Evolutionary conservation across 192 early-diverging fungal genomes (phyloP), one percentile per base, ranked within the genome.

Genomic region (Neocallimastix lanati): DNA sequence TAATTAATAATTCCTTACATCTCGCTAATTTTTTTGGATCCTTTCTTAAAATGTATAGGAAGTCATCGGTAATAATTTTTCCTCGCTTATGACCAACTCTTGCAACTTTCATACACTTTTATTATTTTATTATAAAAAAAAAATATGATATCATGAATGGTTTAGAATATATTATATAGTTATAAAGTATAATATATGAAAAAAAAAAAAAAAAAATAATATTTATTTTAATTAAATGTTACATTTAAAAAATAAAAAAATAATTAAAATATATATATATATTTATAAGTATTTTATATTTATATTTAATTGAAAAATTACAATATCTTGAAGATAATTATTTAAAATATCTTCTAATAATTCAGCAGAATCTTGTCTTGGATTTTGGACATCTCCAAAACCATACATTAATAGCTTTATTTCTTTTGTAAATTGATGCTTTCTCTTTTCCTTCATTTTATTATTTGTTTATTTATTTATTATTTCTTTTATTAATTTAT

Each of bases 1-100:
- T 86, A 76, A 90, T 90, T 29, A 96, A 83, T 40, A 96, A 83
- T 77, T 96, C 93, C 77, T 95, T 92, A 4, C 93, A 93, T 81
- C 94, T 90, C 6, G 92, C 92, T 30, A 93, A 85, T 81, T 94
- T 94, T 84, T 94, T 94, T 15, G 92, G 83, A 83, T 96, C 93
- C 38, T 91, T 89, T 18, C 92, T 85, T 13, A 96, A 84, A 9
- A 91, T 90, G 82, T 90, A 91, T 29, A 93, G 88, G 78, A 94
- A 90, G 80, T 96, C 93, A 29, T 88, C 87, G 12, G 92, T 88
- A 76, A 87, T 91, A 13, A 93, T 85, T 80, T 92, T 93, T 12
- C 86, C 83, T 76, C 88, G 78, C 77, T 86, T 81, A 80, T 88
- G 84, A n/a, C 86, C 84, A 29, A 85, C 82, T 38, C 80, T 81